Percentiles rank a stretch among this genome's conserved stretches.
Evolutionary conservation across 768 basidiomycete species (phyloP).

Genomic region (Lactifluus subvellereus): DNA sequence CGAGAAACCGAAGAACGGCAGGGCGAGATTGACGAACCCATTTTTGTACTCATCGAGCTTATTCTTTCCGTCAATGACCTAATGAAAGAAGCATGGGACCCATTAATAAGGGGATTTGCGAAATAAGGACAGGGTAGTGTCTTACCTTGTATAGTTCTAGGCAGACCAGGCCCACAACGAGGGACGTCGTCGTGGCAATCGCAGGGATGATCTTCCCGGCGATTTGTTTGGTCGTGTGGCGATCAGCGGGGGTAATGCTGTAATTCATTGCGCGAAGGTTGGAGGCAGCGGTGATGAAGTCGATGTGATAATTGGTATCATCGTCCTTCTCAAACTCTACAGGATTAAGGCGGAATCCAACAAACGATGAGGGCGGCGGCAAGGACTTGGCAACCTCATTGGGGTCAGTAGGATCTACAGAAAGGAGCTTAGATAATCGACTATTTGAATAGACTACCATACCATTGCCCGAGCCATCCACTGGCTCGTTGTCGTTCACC

Average conservation of each 20-base stretch:
- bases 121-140: not conserved
- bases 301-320: constrained; percentile 96
- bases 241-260: constrained; percentile 77
- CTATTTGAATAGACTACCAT: constrained; percentile 17
- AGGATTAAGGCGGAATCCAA: constrained; percentile 91
- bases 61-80: constrained; percentile 95
- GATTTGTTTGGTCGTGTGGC: constrained; percentile 93
- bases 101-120: not conserved
- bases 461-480: constrained; percentile 42
- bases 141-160: constrained; percentile 93
- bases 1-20: constrained; percentile 99
- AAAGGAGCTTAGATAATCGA: not conserved
- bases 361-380: constrained; percentile 85
- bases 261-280: constrained; percentile 97
- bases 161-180: constrained; percentile 94
- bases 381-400: constrained; percentile 59
- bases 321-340: constrained; percentile 99
- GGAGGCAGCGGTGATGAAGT: constrained; percentile 96
- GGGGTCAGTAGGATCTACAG: constrained; percentile 33
- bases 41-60: constrained; percentile 97
- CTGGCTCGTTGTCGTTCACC: constrained; percentile 88
- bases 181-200: constrained; percentile 95
- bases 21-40: constrained; percentile 93
- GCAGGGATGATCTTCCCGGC: constrained; percentile 99
- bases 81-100: not conserved